phyloP scores from a whole-genome alignment of 2,329 filamentous ascomycete genomes.

The Aspergillus hiratsukae region DNA sequence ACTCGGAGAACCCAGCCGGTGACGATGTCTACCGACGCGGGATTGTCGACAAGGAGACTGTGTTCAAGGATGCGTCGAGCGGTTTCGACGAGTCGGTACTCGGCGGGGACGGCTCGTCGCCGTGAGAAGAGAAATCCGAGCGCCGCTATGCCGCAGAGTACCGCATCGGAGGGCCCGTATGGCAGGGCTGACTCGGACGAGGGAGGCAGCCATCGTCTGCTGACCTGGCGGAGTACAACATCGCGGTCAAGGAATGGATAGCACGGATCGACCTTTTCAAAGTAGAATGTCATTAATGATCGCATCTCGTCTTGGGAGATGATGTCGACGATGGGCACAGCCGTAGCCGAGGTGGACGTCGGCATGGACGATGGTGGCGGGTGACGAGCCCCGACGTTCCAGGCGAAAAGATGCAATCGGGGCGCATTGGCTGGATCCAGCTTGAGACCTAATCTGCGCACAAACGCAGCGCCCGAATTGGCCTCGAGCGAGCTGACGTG shows the following conservation, averaged over 20 bases:
- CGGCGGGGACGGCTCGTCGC: conserved; percentile 36
- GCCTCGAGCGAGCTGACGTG: conserved; percentile 46
- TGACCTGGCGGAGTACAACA: conserved; percentile 21
- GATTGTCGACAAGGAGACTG: conserved; percentile 21
- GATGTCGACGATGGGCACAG: conserved; percentile 43
- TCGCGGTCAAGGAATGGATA: conserved; percentile 48
- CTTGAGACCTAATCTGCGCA: conserved; percentile 49
- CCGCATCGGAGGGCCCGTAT: conserved; percentile 40
- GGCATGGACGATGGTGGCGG: conserved; percentile 7
- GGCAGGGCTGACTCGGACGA: conserved; percentile 12
- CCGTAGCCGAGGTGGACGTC: conserved; percentile 5
- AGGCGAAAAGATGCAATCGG: conserved; percentile 53
- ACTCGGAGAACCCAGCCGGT: conserved; percentile 50
- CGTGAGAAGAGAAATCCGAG: conserved; percentile 51
- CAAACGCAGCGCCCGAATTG: conserved; percentile 56
- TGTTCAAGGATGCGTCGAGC: conserved; percentile 47
- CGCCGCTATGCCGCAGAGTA: conserved; percentile 54
- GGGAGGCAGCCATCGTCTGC: conserved; percentile 26
- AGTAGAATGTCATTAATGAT: conserved; percentile 45
- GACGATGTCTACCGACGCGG: conserved; percentile 26
- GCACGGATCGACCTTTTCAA: conserved; percentile 49
- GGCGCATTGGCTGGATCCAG: conserved; percentile 53
- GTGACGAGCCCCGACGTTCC: conserved; percentile 45
- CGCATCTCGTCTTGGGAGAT: conserved; percentile 48
- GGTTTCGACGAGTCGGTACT: conserved; percentile 45